Evolutionary conservation across 2,329 filamentous ascomycete genomes (phyloP).

Genomic region (Fusarium guadeloupense): DNA sequence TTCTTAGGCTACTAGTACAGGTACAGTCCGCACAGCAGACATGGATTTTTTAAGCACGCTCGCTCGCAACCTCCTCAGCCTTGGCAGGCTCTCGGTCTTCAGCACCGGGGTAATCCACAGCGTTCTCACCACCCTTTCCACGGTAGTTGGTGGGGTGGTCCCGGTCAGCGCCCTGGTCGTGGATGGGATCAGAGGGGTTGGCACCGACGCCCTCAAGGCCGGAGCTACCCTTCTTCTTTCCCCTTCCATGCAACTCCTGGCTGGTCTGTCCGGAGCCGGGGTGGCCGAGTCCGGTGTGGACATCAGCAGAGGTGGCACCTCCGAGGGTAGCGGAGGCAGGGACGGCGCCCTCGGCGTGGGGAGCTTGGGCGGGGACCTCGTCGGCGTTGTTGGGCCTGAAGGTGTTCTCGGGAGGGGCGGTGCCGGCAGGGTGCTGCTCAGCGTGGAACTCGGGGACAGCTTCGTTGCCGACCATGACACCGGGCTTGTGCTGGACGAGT

Average conservation of each 20-base stretch:
- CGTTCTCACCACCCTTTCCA: slow-evolving; percentile 26
- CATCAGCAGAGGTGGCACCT: slow-evolving; percentile 56
- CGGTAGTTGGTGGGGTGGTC: slow-evolving; percentile 38
- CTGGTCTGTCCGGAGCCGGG: slow-evolving; percentile 55
- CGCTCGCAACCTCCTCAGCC: slow-evolving; percentile 39
- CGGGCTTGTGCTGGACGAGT: slow-evolving; percentile 67
- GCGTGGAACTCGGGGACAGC: slow-evolving; percentile 69
- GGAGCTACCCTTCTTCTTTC: slow-evolving; percentile 48
- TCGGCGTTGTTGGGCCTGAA: slow-evolving; percentile 52
- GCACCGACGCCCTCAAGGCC: slow-evolving; percentile 54
- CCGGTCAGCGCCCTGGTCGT: slow-evolving; percentile 45
- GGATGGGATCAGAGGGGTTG: slow-evolving; percentile 42
- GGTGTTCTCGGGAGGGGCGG: slow-evolving; percentile 62
- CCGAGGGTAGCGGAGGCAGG: slow-evolving; percentile 51
- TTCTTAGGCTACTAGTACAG: slow-evolving; percentile 17
- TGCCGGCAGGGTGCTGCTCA: slow-evolving; percentile 68
- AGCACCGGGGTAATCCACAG: slow-evolving; percentile 31
- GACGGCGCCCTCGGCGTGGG: slow-evolving; percentile 40
- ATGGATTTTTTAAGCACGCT: slow-evolving; percentile 20
- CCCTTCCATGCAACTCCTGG: slow-evolving; percentile 51
- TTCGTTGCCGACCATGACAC: slow-evolving; percentile 68
- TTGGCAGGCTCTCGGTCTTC: slow-evolving; percentile 33
- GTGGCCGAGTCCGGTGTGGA: slow-evolving; percentile 56
- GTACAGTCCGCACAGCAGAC: neutral
- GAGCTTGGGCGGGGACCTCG: slow-evolving; percentile 50